Evolutionary conservation across 78 protist species (phyloP), one percentile per base, ranked within the genome.

Genomic region (Diacronema lutheri): DNA sequence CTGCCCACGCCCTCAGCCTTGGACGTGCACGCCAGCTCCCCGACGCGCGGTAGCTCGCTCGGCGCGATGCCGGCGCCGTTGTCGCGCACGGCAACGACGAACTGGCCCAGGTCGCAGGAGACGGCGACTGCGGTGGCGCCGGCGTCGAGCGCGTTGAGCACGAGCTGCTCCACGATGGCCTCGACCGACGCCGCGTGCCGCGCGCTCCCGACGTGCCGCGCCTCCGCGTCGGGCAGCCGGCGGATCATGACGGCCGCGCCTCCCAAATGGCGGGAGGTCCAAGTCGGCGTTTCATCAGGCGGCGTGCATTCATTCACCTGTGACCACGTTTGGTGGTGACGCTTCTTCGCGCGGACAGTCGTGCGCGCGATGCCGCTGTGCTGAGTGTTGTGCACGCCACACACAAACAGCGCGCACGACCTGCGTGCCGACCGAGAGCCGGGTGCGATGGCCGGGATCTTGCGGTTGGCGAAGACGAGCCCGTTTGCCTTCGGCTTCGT

Each of bases 111-210:
- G 38, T 74, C 62, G n/a, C 44, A 13, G 19, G 57, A 16, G 35
- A 37, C 61, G 62, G 0, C 26, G 16, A 74, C 26, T 0, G 16
- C 40, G 0, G 62, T 46, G 29, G 81, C 57, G 16, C 61, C 81
- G 23, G 81, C 81, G 9, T 74, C 81, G 61, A 74, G 65, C 9
- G 62, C 35, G 61, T 74, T 74, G 62, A 74, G 38, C 62, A 50
- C 81, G 12, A 74, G 41, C 81, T 44, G 62, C 38, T 74, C 81
- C 2, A 33, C 62, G 14, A 21, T 38, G 9, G 35, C 10, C 4
- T 61, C 7, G 38, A 74, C 2, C 7, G 65, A 44, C 7, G 50
- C 7, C 50, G 7, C 50, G 16, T 44, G 50, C 7, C 3, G 50
- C 50, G 7, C 50, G 50, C 50, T 7, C 16, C 50, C 7, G 50